These are phyloP conservation scores for Populus davidiana DNA, from an alignment of 345 rosid species.

Conservation along the genomic window DNA sequence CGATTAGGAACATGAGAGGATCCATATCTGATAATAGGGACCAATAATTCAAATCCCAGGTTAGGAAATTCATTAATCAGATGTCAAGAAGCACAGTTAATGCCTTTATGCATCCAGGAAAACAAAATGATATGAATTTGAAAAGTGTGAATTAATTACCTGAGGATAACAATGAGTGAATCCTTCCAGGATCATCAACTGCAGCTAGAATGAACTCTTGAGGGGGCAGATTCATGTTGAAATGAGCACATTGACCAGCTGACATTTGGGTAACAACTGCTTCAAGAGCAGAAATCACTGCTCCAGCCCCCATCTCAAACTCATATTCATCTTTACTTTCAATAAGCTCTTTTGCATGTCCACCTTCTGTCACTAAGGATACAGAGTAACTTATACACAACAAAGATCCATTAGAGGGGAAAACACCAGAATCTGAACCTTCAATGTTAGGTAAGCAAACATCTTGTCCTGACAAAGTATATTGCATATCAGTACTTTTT, in stretches of 20 bases:
- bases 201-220: slow-evolving; percentile 64
- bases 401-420: slow-evolving; percentile 59
- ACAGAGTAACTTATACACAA: slow-evolving; percentile 60
- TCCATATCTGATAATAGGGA: neutral
- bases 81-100: slow-evolving; percentile 1
- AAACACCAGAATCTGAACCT: slow-evolving; percentile 62
- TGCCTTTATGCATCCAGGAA: neutral
- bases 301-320: slow-evolving; percentile 86
- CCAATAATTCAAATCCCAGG: slow-evolving; percentile 6
- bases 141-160: slow-evolving; percentile 39
- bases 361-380: slow-evolving; percentile 43
- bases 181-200: slow-evolving; percentile 45
- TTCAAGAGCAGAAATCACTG: slow-evolving; percentile 59
- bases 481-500: slow-evolving; percentile 16
- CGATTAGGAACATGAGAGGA: no score
- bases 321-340: slow-evolving; percentile 82
- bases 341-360: slow-evolving; percentile 54
- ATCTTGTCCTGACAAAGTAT: slow-evolving; percentile 25
- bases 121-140: slow-evolving; percentile 4
- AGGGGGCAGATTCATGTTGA: slow-evolving; percentile 36
- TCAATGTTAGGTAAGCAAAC: slow-evolving; percentile 34
- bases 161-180: slow-evolving; percentile 42
- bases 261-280: slow-evolving; percentile 68
- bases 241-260: slow-evolving; percentile 72
- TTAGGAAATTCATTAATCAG: slow-evolving; percentile 2